Base-by-base conservation (phyloP, 495 filamentous ascomycete genomes). In the Annulohypoxylon maeteangense region DNA sequence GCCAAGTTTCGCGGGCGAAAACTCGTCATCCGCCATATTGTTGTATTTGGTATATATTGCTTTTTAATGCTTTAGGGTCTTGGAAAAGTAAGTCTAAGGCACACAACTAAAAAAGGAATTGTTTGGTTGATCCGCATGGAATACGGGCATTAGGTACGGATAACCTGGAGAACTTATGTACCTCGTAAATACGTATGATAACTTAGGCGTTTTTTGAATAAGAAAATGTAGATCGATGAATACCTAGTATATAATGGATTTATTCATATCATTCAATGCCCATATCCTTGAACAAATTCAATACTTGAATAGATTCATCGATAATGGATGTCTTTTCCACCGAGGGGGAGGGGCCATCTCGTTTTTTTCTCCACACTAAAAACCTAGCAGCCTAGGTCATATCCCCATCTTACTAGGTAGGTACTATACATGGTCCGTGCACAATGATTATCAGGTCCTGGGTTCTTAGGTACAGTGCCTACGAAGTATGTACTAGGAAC, bases 301-400 rank as follows among this genome's bases (percentile, higher is more conserved):
- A n/a, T n/a, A n/a, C n/a, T n/a, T n/a, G n/a, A n/a, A n/a, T n/a
- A n/a, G n/a, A n/a, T n/a, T n/a, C n/a, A n/a, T n/a, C n/a, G n/a
- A n/a, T n/a, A n/a, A n/a, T n/a, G n/a, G n/a, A n/a, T n/a, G n/a
- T n/a, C 14, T 31, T 54, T 3, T 3, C 27, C 65, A 78, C 74
- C 62, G 68, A 69, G 79, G 79, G 75, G 76, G 76, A 78, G 77
- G 77, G 77, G 76, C 74, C 75, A 62, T 51, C 36, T 44, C 27
- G 42, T 20, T 70, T 64, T 60, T 59, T 58, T 40, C 34, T 31
- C 36, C 34, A 31, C 40, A 18, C 40, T 44, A 44, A 20, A 18
- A 20, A 42, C 34, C 10, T 12, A 36, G 4, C 7, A 7, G 31
- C 11, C 36, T 14, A 3, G 10, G 11, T 16, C 38, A 16, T 16